Conservation (phyloP, 2,329 filamentous ascomycete genomes). For the Fusarium virguliforme region DNA sequence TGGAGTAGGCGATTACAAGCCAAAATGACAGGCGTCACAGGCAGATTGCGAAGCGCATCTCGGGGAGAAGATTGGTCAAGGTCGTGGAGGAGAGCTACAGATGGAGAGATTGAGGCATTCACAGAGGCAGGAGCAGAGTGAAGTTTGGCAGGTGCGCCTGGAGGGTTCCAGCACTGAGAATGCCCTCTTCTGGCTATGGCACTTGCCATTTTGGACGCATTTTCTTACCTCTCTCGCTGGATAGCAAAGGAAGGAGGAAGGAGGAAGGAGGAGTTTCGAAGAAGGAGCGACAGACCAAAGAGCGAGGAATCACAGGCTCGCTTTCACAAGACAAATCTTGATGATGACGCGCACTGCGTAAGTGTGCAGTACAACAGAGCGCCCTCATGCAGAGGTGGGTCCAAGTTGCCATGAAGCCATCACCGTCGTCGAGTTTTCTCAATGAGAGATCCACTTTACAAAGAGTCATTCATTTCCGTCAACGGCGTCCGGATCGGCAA, state of each 20-base stretch:
- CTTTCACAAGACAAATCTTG: background rate
- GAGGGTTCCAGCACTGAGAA: background rate
- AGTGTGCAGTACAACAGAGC: background rate
- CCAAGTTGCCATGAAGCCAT: conserved; percentile 26
- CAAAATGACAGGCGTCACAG: conserved; percentile 43
- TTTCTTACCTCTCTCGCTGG: background rate
- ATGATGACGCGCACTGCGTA: background rate
- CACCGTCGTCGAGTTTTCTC: conserved; percentile 1
- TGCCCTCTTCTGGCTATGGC: background rate
- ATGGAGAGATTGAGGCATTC: conserved; percentile 8
- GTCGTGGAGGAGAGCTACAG: conserved; percentile 1
- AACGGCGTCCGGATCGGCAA: conserved; percentile 28
- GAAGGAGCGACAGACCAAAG: background rate
- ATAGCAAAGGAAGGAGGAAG: conserved; percentile 13
- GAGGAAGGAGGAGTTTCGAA: background rate
- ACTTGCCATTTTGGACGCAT: conserved; percentile 17
- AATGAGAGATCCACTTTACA: conserved; percentile 20
- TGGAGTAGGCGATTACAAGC: conserved; percentile 39
- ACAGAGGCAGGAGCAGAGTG: conserved; percentile 1
- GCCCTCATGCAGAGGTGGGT: background rate
- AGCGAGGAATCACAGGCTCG: background rate
- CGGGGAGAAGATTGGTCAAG: conserved; percentile 19
- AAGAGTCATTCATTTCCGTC: conserved; percentile 18
- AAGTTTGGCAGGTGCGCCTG: conserved; percentile 2
- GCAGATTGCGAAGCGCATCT: conserved; percentile 38